A percentile compares a stretch with the other conserved stretches of the same genome.
phyloP scores from a whole-genome alignment of 768 basidiomycete species.

The Russula sp. region DNA sequence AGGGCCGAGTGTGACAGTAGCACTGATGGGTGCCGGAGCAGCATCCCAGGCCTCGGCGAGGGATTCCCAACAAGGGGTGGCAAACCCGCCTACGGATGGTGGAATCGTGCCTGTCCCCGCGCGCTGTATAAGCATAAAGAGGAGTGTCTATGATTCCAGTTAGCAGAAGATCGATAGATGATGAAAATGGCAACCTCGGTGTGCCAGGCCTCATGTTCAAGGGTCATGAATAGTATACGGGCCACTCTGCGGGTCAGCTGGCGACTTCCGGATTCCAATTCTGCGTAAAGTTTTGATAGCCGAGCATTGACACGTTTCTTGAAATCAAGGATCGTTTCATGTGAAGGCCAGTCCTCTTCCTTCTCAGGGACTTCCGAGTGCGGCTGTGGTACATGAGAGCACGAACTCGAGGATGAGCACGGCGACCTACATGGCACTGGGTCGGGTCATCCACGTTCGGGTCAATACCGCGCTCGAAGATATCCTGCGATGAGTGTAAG shows the following conservation, averaged over 20 bases:
- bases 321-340: slow-evolving; percentile 67
- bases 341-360: slow-evolving; percentile 82
- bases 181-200: slow-evolving; percentile 46
- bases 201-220: slow-evolving; percentile 88
- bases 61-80: slow-evolving; percentile 62
- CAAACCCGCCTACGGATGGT: slow-evolving; percentile 69
- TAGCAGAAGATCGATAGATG: background rate
- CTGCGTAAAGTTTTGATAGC: slow-evolving; percentile 64
- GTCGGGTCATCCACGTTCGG: slow-evolving; percentile 89
- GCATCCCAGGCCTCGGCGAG: slow-evolving; percentile 46
- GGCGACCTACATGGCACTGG: slow-evolving; percentile 65
- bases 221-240: slow-evolving; percentile 84
- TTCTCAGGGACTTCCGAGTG: slow-evolving; percentile 83
- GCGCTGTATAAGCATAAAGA: slow-evolving; percentile 91
- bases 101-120: slow-evolving; percentile 73
- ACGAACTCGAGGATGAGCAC: background rate
- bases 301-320: slow-evolving; percentile 69
- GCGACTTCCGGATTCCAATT: slow-evolving; percentile 48
- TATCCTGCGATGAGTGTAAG: slow-evolving; percentile 39
- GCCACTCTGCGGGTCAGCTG: slow-evolving; percentile 58
- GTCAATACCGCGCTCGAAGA: slow-evolving; percentile 94
- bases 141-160: slow-evolving; percentile 51
- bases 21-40: slow-evolving; percentile 37
- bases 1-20: slow-evolving; percentile 55
- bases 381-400: slow-evolving; percentile 39